Evolutionary conservation across 2,329 filamentous ascomycete species (phyloP), one percentile per base, ranked within the genome.

Genomic region (Pochonia chlamydosporia): DNA sequence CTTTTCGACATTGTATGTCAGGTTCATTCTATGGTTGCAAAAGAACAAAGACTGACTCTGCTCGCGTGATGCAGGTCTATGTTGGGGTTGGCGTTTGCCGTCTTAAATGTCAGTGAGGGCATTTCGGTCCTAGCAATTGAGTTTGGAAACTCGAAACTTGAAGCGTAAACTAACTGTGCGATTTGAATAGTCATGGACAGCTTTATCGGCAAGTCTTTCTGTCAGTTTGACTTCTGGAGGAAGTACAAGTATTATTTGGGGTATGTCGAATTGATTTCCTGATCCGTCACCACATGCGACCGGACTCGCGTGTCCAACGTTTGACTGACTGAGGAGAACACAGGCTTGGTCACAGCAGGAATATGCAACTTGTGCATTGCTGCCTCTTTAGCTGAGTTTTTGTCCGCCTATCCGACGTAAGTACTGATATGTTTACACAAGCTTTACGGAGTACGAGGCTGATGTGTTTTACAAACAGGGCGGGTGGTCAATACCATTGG

Each of bases 161-260:
- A 11, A 3, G 25, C 9, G 3, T 8, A 11, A 35, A 11, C n/a
- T 20, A n/a, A 33, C 30, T 11, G 14, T n/a, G 30, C 14, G 9
- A 14, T 3, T 3, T n/a, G 30, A 33, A 20, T 20, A 59, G 56
- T 64, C 68, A 14, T 73, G 70, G 70, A 73, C 71, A 1, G 71
- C 71, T 1, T 66, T 74, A 2, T 68, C 71, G 5, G 68, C 70
- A 2, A 72, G 69, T 2, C 64, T 74, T 5, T 66, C 65, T 1
- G 58, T 74, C 4, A 70, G 70, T 24, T 66, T 91, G 16, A 82
- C 85, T 0, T 84, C 79, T 16, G 86, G 87, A 46, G 82, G 85
- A 1, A 76, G 81, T 33, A 79, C 76, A 2, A 77, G 81, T 44
- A 83, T 89, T 13, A 76, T 90, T 30, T 90, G 85, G 85, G 86